phyloP scores from a whole-genome alignment of 2,329 filamentous ascomycete species.

The Exophiala sp. region DNA sequence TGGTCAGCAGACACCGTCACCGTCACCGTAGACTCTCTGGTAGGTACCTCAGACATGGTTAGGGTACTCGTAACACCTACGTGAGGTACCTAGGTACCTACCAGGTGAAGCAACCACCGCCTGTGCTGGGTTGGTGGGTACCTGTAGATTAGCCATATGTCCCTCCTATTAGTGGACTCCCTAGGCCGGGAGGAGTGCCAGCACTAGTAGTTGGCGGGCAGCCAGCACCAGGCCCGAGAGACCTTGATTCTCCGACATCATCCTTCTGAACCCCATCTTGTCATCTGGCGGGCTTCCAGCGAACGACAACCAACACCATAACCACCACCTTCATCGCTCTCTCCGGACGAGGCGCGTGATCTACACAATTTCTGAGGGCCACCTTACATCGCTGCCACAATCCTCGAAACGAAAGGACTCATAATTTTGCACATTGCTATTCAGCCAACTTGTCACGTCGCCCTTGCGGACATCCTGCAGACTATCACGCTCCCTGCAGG shows the following conservation, averaged over 20 bases:
- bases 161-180: background rate
- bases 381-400: background rate
- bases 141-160: background rate
- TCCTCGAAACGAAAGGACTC: background rate
- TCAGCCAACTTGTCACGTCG: background rate
- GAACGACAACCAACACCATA: background rate
- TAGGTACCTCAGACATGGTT: too few species aligned
- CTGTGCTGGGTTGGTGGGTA: background rate
- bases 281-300: background rate
- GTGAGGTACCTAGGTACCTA: too few species aligned
- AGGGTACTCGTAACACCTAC: too few species aligned
- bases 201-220: background rate
- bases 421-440: background rate
- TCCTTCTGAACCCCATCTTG: background rate
- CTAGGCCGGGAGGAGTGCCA: background rate
- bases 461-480: background rate
- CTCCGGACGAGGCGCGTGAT: background rate
- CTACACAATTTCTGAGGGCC: background rate
- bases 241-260: slow-evolving; percentile 4
- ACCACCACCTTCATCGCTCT: background rate
- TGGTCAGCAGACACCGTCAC: too few species aligned
- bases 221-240: background rate
- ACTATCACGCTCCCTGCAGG: background rate
- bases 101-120: too few species aligned
- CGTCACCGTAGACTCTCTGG: too few species aligned